Base-by-base conservation (phyloP, 129 eudicot genomes). In the Chrysanthemum seticuspe region DNA sequence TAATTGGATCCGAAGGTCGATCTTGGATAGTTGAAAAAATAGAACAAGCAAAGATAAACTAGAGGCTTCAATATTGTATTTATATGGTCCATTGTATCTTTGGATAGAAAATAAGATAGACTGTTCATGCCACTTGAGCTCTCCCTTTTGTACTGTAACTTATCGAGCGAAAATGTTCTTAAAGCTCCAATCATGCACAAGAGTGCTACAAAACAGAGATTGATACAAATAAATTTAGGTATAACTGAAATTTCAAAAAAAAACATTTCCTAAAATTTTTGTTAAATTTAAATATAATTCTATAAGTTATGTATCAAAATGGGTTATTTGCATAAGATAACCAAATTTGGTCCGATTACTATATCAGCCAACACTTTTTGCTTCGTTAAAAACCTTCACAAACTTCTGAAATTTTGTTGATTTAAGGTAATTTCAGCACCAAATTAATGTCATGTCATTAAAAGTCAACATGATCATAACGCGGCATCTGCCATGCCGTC, bases 181-280 rank as follows among this genome's bases (percentile, higher is more conserved):
- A 91, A 78, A 59, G 97, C 97, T 50, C 96, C 85, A 74, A 91
- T 88, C 89, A 83, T 92, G 81, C 97, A 88, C 18, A 92, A 80
- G 54, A 92, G 81, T 52, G 97, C 97, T 92, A 85, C 87, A 84
- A 83, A 50, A 40, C 56, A 66, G 15, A 66, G 56, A 66, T 15
- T 0, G 45, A 45, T 45, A 19, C 55, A 2, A 50, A 12, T 21
- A 67, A 48, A 13, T 48, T 4, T 47, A 19, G 2, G 57, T 48
- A 23, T 10, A 10, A 67, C 14, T 1, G 7, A 21, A 36, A 65
- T 6, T 1, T 15, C 54, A 40, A 3, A 31, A 10, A 27, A 45
- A 70, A 64, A n/a, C 5, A 31, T 5, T 34, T n/a, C 7, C 19
- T 14, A 14, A 64, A 6, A 36, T 14, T 23, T 36, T 6, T 12